These are phyloP conservation scores for Monosporozyma servazzii DNA, from an alignment of 805 yeast genomes.

Conservation along the genomic window DNA sequence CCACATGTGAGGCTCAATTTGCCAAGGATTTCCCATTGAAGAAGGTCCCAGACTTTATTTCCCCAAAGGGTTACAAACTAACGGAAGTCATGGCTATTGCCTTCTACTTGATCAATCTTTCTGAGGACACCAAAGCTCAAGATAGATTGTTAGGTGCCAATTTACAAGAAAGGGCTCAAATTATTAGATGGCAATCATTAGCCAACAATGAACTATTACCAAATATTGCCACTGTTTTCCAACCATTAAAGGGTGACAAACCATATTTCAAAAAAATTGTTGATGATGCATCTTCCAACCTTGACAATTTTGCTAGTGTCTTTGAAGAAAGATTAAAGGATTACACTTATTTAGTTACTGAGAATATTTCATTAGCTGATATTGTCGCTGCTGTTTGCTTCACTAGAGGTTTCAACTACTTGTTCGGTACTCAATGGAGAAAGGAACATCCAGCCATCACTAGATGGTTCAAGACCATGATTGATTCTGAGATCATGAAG, in stretches of 20 bases:
- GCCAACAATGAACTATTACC: slow-evolving; percentile 58
- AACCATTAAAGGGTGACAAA: slow-evolving; percentile 49
- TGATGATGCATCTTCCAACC: slow-evolving; percentile 35
- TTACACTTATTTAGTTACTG: slow-evolving; percentile 64
- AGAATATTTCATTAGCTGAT: slow-evolving; percentile 59
- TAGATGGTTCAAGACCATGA: slow-evolving; percentile 64
- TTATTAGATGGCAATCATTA: slow-evolving; percentile 72
- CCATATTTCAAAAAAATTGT: slow-evolving; percentile 73
- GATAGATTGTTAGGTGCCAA: slow-evolving; percentile 46
- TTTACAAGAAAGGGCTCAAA: slow-evolving; percentile 26
- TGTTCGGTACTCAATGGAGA: slow-evolving; percentile 62
- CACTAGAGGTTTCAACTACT: slow-evolving; percentile 45
- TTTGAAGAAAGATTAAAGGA: slow-evolving; percentile 50
- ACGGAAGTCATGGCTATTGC: slow-evolving; percentile 60
- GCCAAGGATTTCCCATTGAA: slow-evolving; percentile 51
- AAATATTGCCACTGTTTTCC: slow-evolving; percentile 41
- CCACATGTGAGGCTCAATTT: slow-evolving; percentile 32
- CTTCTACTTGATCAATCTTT: slow-evolving; percentile 37
- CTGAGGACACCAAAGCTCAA: slow-evolving; percentile 29
- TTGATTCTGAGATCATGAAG: slow-evolving; percentile 37
- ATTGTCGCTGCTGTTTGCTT: slow-evolving; percentile 41
- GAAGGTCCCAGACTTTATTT: slow-evolving; percentile 60
- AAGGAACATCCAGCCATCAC: slow-evolving; percentile 48
- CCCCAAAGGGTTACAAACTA: slow-evolving; percentile 64
- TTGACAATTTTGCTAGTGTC: slow-evolving; percentile 34